phyloP scores from a whole-genome alignment of 2,329 filamentous ascomycete genomes.

The Paracamarosporium sp. region DNA sequence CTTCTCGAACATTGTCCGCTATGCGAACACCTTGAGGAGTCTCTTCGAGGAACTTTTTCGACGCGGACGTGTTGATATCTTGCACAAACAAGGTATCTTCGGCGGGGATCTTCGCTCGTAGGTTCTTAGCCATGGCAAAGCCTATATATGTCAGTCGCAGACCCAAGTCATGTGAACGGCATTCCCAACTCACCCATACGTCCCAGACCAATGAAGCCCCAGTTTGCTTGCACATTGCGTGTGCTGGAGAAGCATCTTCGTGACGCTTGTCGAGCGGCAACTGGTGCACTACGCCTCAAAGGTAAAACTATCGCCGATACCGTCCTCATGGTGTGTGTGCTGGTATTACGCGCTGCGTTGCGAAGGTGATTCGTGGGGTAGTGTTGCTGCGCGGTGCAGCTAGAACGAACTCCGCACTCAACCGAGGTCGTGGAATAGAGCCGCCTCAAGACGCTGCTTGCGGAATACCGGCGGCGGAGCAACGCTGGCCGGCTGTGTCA shows the following conservation, averaged over 20 bases:
- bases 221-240: constrained; percentile 50
- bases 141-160: constrained; percentile 53
- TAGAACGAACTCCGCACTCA: constrained; percentile 43
- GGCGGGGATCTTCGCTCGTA: constrained; percentile 69
- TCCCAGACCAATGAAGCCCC: constrained; percentile 60
- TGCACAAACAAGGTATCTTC: constrained; percentile 69
- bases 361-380: constrained; percentile 20
- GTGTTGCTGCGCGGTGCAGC: constrained; percentile 30
- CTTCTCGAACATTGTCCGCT: constrained; percentile 64
- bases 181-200: constrained; percentile 53
- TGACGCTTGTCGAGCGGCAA: constrained; percentile 25
- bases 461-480: constrained; percentile 12
- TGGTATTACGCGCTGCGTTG: constrained; percentile 19
- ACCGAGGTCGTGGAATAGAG: constrained; percentile 38
- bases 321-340: constrained; percentile 34
- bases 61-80: constrained; percentile 67
- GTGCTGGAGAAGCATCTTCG: constrained; percentile 54
- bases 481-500: neutral
- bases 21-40: constrained; percentile 60
- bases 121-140: constrained; percentile 75
- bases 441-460: constrained; percentile 15
- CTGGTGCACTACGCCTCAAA: constrained; percentile 28
- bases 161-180: constrained; percentile 26
- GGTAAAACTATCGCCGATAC: constrained; percentile 36
- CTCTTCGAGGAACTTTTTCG: constrained; percentile 65